Evolutionary conservation across 805 yeast genomes (phyloP), one percentile per base, ranked within the genome.

Genomic region (Saccharomycodes ludwigii): DNA sequence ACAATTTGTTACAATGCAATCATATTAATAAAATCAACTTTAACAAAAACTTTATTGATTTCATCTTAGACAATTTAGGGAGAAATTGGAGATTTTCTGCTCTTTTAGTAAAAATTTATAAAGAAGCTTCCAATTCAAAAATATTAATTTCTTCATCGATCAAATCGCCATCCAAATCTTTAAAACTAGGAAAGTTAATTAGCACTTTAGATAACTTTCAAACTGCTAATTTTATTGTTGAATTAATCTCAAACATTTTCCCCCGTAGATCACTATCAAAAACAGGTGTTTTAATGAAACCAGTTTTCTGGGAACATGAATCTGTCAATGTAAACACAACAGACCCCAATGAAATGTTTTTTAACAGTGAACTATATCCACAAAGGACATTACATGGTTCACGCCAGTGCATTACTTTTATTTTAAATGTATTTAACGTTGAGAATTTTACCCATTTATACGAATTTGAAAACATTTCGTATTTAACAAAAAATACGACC

Each of bases 81-180:
- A n/a, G n/a, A n/a, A n/a, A 38, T 19, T 47, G 52, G 52, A 44
- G 41, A 34, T 32, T 36, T 31, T 32, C 44, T 21, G 40, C 41
- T 7, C 14, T 44, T 3, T 28, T 47, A 14, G 16, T 38, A 5
- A 31, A 30, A 11, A 27, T 46, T 16, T 31, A 37, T 13, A 25
- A 32, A n/a, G 29, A 19, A n/a, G 30, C 33, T n/a, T 36, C 40
- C 6, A 32, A 35, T 17, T 30, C 42, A 16, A 38, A 35, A 17
- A 38, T 34, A 11, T 17, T 32, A 4, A 28, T 43, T 14, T 33
- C 33, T 3, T 32, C 39, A 6, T 22, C 41, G 24, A 29, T 46
- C 13, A 34, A 33, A 21, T 35, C 26, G 5, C 37, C 32, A 8
- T 44, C n/a, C n/a, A n/a, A n/a, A 30, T 30, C 37, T 10, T 10